Evolutionary conservation across 1,284 basidiomycete species (phyloP).

Genomic region (Microbotryum silenes-acaulis): DNA sequence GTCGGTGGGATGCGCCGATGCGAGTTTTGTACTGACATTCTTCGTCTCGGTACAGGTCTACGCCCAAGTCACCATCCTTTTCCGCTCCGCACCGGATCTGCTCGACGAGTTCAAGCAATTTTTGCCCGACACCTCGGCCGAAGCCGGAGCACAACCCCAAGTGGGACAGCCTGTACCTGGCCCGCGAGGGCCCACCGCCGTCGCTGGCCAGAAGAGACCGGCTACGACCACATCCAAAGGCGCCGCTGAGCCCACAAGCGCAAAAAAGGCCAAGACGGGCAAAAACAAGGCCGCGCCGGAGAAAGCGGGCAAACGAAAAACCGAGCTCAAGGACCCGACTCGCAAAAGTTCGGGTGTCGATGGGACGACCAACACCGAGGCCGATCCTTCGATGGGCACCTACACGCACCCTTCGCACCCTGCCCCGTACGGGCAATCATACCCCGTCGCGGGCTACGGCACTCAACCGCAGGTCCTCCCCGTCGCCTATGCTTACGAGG

Average conservation of each 20-base stretch:
- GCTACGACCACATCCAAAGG: background rate
- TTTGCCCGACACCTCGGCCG: conserved; percentile 57
- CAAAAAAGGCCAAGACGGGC: conserved; percentile 4
- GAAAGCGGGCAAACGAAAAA: conserved; percentile 21
- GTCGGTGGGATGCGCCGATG: conserved; percentile 3
- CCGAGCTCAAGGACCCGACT: conserved; percentile 4
- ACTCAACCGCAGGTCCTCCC: conserved; percentile 2
- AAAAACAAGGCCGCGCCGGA: background rate
- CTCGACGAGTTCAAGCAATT: conserved; percentile 94
- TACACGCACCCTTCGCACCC: background rate
- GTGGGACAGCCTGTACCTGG: conserved; percentile 1
- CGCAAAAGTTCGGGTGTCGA: background rate
- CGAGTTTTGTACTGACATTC: conserved; percentile 17
- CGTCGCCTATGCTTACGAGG: conserved; percentile 28
- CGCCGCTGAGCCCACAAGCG: background rate
- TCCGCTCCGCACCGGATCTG: conserved; percentile 84
- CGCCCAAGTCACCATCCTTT: conserved; percentile 81
- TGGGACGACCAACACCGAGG: background rate
- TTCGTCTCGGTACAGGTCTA: conserved; percentile 59
- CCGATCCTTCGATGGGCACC: background rate
- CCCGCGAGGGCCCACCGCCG: background rate
- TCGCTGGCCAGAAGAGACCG: background rate
- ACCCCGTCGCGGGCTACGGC: conserved; percentile 7
- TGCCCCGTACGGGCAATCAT: conserved; percentile 5
- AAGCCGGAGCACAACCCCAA: conserved; percentile 6